Conservation (phyloP, 176 grass and related monocot genomes). For the Oryza rufipogon region DNA sequence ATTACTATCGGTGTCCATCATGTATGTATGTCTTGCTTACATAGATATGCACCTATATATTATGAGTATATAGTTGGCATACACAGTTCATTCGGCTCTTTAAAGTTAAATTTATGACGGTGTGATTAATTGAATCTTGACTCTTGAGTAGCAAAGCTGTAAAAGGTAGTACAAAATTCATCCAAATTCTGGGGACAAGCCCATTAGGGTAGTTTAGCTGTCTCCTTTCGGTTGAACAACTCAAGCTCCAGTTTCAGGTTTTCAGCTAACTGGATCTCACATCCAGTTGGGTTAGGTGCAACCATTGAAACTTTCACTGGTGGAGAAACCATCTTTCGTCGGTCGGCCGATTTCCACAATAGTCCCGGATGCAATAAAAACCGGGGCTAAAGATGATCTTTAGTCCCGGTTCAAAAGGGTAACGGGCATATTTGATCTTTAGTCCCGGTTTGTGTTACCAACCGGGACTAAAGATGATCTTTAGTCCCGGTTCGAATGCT, state of each 20-base stretch:
- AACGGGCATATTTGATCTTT: too few relatives aligned
- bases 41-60: background rate
- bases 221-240: background rate
- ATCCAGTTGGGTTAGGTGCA: background rate
- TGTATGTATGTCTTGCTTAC: background rate
- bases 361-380: too few relatives aligned
- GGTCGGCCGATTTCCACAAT: too few relatives aligned
- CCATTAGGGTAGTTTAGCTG: background rate
- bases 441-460: too few relatives aligned
- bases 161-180: background rate
- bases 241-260: background rate
- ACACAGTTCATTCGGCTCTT: background rate
- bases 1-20: too few relatives aligned
- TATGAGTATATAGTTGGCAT: background rate
- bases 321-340: too few relatives aligned
- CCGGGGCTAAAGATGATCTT: too few relatives aligned
- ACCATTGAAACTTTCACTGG: background rate
- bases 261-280: background rate
- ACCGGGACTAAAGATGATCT: too few relatives aligned
- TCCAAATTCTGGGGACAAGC: background rate
- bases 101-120: conserved; percentile 1
- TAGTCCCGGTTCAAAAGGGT: too few relatives aligned
- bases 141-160: background rate
- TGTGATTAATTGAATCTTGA: conserved; percentile 7
- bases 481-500: too few relatives aligned